Evolutionary conservation across 1,284 basidiomycete species (phyloP), one percentile per base, ranked within the genome.

Genomic region (Chiua sp.): DNA sequence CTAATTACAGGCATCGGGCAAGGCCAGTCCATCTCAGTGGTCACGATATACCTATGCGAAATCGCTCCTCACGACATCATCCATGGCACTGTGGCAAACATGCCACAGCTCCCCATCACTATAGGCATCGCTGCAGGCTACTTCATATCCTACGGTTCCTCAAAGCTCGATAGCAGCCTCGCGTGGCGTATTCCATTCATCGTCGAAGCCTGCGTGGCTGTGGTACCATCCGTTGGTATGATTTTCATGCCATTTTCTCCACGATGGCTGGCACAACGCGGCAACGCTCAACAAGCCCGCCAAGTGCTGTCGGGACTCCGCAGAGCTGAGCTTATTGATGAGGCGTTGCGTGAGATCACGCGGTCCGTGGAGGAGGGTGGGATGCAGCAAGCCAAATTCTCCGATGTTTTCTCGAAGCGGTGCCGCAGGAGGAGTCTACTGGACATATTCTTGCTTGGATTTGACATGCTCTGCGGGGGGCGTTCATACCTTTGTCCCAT

Each of bases 161-260:
- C 80, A 30, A 74, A 72, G 48, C 59, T 80, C 22, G 55, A 64
- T 3, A 72, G 66, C 33, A 77, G 75, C 39, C 63, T 86, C 23
- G 77, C 82, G 10, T 86, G 82, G 82, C 75, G 83, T 4, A 67
- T 78, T 16, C 81, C 83, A 0, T 79, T 83, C 59, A 76, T 77
- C 23, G 57, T 82, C 26, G 80, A 84, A 65, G 73, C 78, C 5
- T 63, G 72, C 42, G 65, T 77, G 20, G 78, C 82, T 7, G 67
- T 70, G 11, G 57, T 73, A 4, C 65, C 86, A 30, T 80, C 82
- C 4, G 70, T 79, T 13, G 80, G 80, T n/a, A 78, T 79, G 47
- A 72, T 75, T 20, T 78, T 81, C 66, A 75, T 85, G 35, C 83
- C 83, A 7, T 81, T 85, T 64, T 85, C 83, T 32, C 83, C 83